Evolutionary conservation across 768 basidiomycete species (phyloP), one percentile per base, ranked within the genome.

Genomic region (Leccinum disarticulatum): DNA sequence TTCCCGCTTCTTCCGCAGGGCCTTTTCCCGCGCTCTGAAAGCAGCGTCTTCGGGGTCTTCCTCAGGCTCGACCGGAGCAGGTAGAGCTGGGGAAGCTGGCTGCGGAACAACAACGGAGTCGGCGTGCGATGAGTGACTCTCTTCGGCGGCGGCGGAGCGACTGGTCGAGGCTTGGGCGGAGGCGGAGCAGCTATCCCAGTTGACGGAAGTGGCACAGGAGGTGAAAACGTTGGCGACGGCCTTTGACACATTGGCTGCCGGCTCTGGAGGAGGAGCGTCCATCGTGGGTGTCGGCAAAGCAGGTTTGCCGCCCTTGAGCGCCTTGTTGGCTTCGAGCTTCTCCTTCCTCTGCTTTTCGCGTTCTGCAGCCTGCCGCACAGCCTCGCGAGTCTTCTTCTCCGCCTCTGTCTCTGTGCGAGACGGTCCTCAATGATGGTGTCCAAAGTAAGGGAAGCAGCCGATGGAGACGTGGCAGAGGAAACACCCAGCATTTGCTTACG

Each of bases 401-500:
- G 95, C 95, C 70, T 97, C 96, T 69, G 83, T 98, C 96, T 65
- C 27, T 86, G 80, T 38, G 84, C 87, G 6, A 98, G 81, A 10
- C 95, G 79, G 64, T 95, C 91, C 69, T 93, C 90, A 3, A 97
- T 93, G 55, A 80, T 83, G 7, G 83, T 87, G 71, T 97, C 95
- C 10, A 95, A 77, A 11, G 79, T 73, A 6, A 84, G 71, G 30
- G 82, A 74, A 14, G 81, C 64, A 0, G 79, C 74, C 5, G 64
- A 30, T 7, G 54, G 33, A 6, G 79, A 66, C 0, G 76, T 43
- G 10, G 79, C 71, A 1, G 82, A 72, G 14, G 81, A 80, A 17
- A 97, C 82, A 6, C 96, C 95, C 9, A 98, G 82, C 0, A 88
- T 89, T 41, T 86, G 84, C 81, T 89, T 93, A 33, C 96, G 88